Evolutionary conservation across 495 filamentous ascomycete species (phyloP), one percentile per base, ranked within the genome.

Genomic region (Xylaria cubensis): DNA sequence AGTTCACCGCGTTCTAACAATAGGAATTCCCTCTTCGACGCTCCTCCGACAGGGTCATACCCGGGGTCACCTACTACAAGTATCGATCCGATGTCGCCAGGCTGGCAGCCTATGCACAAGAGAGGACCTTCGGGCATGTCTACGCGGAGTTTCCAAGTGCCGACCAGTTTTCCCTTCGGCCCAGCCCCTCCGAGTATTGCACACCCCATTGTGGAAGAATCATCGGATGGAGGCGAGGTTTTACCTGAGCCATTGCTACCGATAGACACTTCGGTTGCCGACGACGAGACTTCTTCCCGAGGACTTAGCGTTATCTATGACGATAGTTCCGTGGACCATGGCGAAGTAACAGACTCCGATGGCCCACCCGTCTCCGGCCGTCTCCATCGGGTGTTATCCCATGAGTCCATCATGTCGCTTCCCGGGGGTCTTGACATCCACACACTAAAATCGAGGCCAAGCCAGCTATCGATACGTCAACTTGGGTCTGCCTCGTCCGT

Each of bases 1-100:
- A 94, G 89, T 76, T 97, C 95, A 3, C 95, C 95, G 4, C 87
- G 86, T 32, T 95, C 94, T 3, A 89, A 86, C 19, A 91, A 90
- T 76, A 88, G 90, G 17, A 89, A 89, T 26, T 92, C 93, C 0
- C 82, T 97, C 56, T 97, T 97, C 75, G 95, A 98, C 75, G 85
- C 89, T 8, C 64, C 64, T 24, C 79, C 62, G 82, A 87, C 42
- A 69, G 87, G 84, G 74, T 94, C 88, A 21, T 88, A 87, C 64
- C 92, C 94, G 1, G 92, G 89, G 0, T 97, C 93, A 34, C 94
- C 94, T 0, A 92, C 91, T 0, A 90, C 91, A 56, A 88, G 85
- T 72, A 82, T 88, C 2, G 87, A 89, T 41, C 87, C 91, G n/a
- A 83, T 84, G 67, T 89, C 88, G 34, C 88, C 89, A 6, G 75